Evolutionary conservation across 2,329 filamentous ascomycete species (phyloP), one percentile per base, ranked within the genome.

Genomic region (Claviceps sp.): DNA sequence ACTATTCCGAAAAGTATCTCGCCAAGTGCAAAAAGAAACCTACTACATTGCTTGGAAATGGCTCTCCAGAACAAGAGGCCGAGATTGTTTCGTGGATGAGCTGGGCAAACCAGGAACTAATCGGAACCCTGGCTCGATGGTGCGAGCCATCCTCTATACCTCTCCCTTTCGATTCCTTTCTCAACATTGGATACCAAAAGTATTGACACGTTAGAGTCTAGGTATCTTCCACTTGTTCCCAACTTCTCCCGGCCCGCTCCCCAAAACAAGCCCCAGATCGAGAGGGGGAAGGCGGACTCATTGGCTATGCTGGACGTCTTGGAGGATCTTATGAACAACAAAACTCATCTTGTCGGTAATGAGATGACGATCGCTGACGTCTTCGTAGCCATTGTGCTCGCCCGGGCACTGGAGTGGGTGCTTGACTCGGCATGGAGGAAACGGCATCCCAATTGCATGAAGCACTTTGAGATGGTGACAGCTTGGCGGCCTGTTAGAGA

Each of bases 11-110:
- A 16, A 30, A 50, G 48, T 50, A 50, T 16, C 24, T 50, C 13
- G 14, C 48, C 5, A 50, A 37, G 48, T 20, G 18, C 24, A 2
- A 8, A 5, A 20, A 8, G 5, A 20, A 20, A 16, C 24, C 48
- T 4, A 45, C 22, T 8, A 13, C 7, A 13, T n/a, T 50, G 16
- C 48, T 50, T 14, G 48, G 48, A 13, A 14, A 50, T 50, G 48
- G 48, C 26, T 50, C 48, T 20, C 22, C 18, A 7, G 40, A 50
- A 11, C 40, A 50, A 5, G 48, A 50, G 26, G 48, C 48, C 6
- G 48, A 50, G 26, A n/a, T 45, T 26, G 16, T 50, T 37, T 50
- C 48, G 5, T 50, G 48, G 48, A 41, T 50, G 24, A 50, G 41
- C 18, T 50, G 48, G 48, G 48, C 48, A 7, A 50, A 50, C 18